Base-by-base conservation (phyloP, 176 grass and related monocot species). In the Alopecurus myosuroides region DNA sequence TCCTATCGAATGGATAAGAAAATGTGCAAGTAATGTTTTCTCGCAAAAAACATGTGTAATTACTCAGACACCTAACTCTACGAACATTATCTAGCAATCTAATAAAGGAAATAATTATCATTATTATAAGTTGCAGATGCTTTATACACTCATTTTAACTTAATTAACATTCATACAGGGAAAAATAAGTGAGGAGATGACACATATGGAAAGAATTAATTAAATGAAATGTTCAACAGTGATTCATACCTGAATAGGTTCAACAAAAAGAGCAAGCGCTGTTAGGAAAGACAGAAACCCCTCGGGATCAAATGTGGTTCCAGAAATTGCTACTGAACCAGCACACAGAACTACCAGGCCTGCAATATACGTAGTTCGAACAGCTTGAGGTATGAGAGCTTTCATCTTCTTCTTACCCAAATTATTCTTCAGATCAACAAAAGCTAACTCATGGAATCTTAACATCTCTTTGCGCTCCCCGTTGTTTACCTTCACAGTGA, bases 331-430 rank as follows among this genome's bases (percentile, higher is more conserved):
- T 64, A 97, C 34, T 58, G 79, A 89, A 66, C 88, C 84, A 89
- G 85, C 84, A 88, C 91, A 89, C 14, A 93, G 83, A 29, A 89
- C 25, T 76, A 88, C 62, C 33, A 97, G 85, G 22, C 94, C 79
- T 82, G 89, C 84, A 36, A 97, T 77, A 33, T 93, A 97, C 64
- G 90, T 80, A 41, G 82, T 87, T 70, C 75, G 91, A 58, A 97
- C 85, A 77, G 66, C 78, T 30, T 93, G 82, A 80, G 94, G 94
- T 79, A 97, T 91, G 61, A 97, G 79, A 41, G 84, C 76, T 80
- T 97, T 97, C 94, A 97, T 86, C 86, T 91, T 97, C 89, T 82
- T 97, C 82, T 97, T 97, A 39, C 70, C 82, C 74, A 78, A 78
- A 69, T 83, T 91, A 81, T 85, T 73, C 26, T 78, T 78, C 42